Evolutionary conservation across 345 rosid species (phyloP).

Genomic region (Bruguiera parviflora): DNA sequence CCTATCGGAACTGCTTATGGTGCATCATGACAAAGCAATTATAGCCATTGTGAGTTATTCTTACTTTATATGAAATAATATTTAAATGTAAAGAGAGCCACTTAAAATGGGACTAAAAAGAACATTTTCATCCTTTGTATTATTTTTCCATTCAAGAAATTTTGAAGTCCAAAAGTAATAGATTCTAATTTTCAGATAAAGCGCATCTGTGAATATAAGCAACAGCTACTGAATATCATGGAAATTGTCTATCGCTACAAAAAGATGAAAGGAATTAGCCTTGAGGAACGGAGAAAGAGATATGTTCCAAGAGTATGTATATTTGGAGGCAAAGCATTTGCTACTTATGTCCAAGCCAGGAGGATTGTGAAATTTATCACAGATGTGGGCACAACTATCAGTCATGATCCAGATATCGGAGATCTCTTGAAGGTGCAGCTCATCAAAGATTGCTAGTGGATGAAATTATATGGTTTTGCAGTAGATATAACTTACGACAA

Average conservation of each 20-base stretch:
- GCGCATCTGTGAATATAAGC: slow-evolving; percentile 77
- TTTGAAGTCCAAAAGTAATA: too few species aligned
- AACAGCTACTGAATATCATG: slow-evolving; percentile 65
- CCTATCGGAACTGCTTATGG: too few species aligned
- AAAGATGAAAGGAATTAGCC: slow-evolving; percentile 71
- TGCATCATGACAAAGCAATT: too few species aligned
- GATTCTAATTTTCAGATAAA: slow-evolving; percentile 46
- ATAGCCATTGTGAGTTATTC: too few species aligned
- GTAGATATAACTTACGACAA: background rate
- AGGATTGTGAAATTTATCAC: slow-evolving; percentile 72
- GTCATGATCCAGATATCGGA: slow-evolving; percentile 70
- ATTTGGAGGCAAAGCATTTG: slow-evolving; percentile 79
- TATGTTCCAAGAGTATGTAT: slow-evolving; percentile 73
- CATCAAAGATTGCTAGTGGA: too few species aligned
- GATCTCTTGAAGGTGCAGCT: slow-evolving; percentile 61
- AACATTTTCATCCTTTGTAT: too few species aligned
- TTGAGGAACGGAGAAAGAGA: slow-evolving; percentile 43
- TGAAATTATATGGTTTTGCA: too few species aligned
- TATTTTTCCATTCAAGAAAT: too few species aligned
- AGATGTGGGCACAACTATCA: slow-evolving; percentile 64
- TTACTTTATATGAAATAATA: too few species aligned
- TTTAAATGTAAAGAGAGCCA: too few species aligned
- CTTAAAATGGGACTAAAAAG: too few species aligned
- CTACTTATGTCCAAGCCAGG: slow-evolving; percentile 80
- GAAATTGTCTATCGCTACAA: slow-evolving; percentile 73